Base-by-base conservation (phyloP, 2,329 filamentous ascomycete species). In the Alternaria tenuissima region DNA sequence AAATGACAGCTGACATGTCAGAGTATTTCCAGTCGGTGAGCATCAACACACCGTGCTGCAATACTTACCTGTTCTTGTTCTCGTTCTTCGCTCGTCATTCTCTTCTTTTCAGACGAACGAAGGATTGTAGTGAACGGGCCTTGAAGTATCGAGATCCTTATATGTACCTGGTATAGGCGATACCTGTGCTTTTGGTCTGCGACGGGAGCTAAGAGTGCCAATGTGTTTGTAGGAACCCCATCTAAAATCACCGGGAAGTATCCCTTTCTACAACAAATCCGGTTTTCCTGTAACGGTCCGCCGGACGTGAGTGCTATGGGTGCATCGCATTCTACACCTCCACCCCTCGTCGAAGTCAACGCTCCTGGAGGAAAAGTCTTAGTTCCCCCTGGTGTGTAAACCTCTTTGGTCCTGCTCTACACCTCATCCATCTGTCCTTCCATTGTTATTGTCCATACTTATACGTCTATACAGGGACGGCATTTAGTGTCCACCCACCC, bases 281-380 rank as follows among this genome's bases (percentile, higher is more conserved):
- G 28, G 12, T 20, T 12, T 34, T 14, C 20, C 9, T 48, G 46
- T 30, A 48, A n/a, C 2, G 46, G 30, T 49, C 3, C 32, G 46
- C 22, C 12, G 30, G 22, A 49, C 46, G 30, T 30, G 20, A 36
- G 20, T 30, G 62, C 9, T 32, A 75, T 75, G 72, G 72, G 71
- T 32, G 52, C 61, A 47, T 46, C 59, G 16, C 61, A 61, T 47
- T 74, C 72, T 16, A 65, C 62, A 11, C 67, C 70, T 4, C 66
- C 68, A 3, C 70, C 71, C 2, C 67, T 74, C 20, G 56, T 75
- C 49, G 54, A 68, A 47, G 61, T 75, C 57, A 49, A 54, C 28
- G 70, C 69, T 7, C 64, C 66, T 1, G 44, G 54, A 26, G 68
- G 65, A 34, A 65, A 61, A 44, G 55, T 73, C 38, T 39, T 72